Base-by-base conservation (phyloP, 169 alveolate genomes). In the Plasmodium reichenowi region DNA sequence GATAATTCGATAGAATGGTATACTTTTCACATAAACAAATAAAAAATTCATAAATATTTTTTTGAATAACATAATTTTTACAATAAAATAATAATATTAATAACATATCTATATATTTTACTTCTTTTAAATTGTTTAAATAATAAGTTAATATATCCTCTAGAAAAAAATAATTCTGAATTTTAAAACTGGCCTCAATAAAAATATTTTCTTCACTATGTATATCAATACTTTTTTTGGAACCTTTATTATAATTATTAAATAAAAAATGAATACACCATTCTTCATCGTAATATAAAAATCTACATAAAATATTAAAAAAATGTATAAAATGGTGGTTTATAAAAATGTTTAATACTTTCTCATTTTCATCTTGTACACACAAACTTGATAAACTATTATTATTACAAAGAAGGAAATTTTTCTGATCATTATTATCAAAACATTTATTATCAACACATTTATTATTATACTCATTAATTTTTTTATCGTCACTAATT, bases 251-350 rank as follows among this genome's bases (percentile, higher is more conserved):
- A 62, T 17, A 78, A 26, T 26, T 7, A 59, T n/a, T 78, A 22
- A 38, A 20, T 2, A 78, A 22, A 59, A 78, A 67, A 32, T 45
- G 15, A 29, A 32, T 20, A 24, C 78, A 64, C 26, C 20, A 58
- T 4, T 58, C 50, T 43, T 78, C 89, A 78, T 78, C 71, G n/a
- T 78, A 48, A 59, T 29, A 58, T 29, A 78, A 15, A 64, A 78
- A 78, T 43, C 67, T 78, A 15, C 89, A 78, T 24, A 75, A 78
- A 43, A 78, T 64, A 10, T 67, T 78, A 26, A 78, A 71, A 45
- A 78, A 47, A n/a, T 58, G 43, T 48, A 50, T 59, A 63, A 78
- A 50, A 47, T 78, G 13, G 32, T 75, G 64, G 22, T 78, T 64
- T 24, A 48, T 78, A 68, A 78, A 78, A 22, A 24, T 48, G 3